Evolutionary conservation across 805 yeast genomes (phyloP).

Genomic region (Saccharomyces eubayanus): DNA sequence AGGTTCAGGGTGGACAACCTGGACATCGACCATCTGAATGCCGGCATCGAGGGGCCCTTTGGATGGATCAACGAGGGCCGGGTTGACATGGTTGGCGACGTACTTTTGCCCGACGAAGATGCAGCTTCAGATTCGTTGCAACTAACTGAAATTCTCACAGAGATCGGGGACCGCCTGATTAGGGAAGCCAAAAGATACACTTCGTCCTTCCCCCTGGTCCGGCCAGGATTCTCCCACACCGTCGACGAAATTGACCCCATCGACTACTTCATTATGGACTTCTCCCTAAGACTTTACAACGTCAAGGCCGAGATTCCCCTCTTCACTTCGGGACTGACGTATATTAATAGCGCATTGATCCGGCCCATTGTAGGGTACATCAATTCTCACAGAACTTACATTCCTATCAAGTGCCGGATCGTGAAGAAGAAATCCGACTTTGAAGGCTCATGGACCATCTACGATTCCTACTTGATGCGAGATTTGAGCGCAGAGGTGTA

Average conservation of each 20-base stretch:
- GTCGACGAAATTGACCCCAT: slow-evolving; percentile 24
- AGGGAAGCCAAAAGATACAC: slow-evolving; percentile 40
- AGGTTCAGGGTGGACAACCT: slow-evolving; percentile 79
- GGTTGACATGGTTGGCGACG: slow-evolving; percentile 90
- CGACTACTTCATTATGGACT: slow-evolving; percentile 65
- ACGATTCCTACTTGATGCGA: slow-evolving; percentile 84
- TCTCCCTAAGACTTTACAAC: slow-evolving; percentile 70
- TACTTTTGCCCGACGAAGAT: slow-evolving; percentile 64
- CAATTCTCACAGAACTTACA: slow-evolving; percentile 80
- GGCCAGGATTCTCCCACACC: slow-evolving; percentile 2
- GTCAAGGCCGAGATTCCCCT: slow-evolving; percentile 86
- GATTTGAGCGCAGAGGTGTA: slow-evolving; percentile 85
- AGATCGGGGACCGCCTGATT: slow-evolving; percentile 40
- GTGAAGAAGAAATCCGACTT: slow-evolving; percentile 75
- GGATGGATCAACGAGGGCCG: slow-evolving; percentile 94
- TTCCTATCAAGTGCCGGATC: slow-evolving; percentile 77
- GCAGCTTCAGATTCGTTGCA: slow-evolving; percentile 32
- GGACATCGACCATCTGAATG: slow-evolving; percentile 79
- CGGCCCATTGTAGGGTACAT: slow-evolving; percentile 94
- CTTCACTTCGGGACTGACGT: slow-evolving; percentile 79
- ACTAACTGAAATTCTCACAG: slow-evolving; percentile 40
- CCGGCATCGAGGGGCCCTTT: slow-evolving; percentile 88
- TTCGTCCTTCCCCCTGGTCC: background rate
- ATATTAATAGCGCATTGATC: slow-evolving; percentile 82
- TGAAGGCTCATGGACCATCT: slow-evolving; percentile 94